Evolutionary conservation across 2,329 filamentous ascomycete species (phyloP).

Genomic region (Calonectria naviculata): DNA sequence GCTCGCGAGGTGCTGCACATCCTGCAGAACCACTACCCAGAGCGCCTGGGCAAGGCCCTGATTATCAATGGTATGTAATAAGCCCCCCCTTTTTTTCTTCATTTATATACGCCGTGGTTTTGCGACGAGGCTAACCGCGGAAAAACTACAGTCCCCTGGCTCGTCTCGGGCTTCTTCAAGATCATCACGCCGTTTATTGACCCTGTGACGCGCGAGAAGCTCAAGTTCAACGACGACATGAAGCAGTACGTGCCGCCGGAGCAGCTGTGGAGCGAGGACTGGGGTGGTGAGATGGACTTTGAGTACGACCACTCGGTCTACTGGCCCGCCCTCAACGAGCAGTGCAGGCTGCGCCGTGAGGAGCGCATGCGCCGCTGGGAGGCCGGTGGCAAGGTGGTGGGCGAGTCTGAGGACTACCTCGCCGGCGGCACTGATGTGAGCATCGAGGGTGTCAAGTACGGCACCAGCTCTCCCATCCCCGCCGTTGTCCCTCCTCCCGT

Average conservation of each 20-base stretch:
- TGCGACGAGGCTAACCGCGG: neutral
- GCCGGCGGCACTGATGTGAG: conserved; percentile 65
- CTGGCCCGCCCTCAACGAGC: conserved; percentile 85
- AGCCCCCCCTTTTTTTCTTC: neutral
- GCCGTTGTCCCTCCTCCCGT: neutral
- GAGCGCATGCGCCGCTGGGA: conserved; percentile 79
- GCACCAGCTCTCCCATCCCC: conserved; percentile 10
- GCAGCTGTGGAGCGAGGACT: conserved; percentile 83
- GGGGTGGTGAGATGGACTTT: conserved; percentile 84
- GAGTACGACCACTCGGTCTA: conserved; percentile 90
- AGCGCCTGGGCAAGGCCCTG: conserved; percentile 87
- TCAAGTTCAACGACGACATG: conserved; percentile 98
- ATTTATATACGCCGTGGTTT: neutral
- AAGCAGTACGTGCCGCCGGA: conserved; percentile 81
- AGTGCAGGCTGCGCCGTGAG: conserved; percentile 74
- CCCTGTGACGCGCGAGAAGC: conserved; percentile 90
- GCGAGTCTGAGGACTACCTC: conserved; percentile 90
- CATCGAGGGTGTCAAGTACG: conserved; percentile 46
- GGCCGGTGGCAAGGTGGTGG: conserved; percentile 81
- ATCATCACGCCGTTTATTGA: conserved; percentile 97
- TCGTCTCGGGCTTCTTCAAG: conserved; percentile 95
- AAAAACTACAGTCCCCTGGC: conserved; percentile 77
- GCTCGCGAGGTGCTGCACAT: conserved; percentile 89
- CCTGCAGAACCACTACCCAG: conserved; percentile 95
- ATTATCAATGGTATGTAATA: conserved; percentile 81